Base-by-base conservation (phyloP, 768 basidiomycete species). In the Russula virescens region DNA sequence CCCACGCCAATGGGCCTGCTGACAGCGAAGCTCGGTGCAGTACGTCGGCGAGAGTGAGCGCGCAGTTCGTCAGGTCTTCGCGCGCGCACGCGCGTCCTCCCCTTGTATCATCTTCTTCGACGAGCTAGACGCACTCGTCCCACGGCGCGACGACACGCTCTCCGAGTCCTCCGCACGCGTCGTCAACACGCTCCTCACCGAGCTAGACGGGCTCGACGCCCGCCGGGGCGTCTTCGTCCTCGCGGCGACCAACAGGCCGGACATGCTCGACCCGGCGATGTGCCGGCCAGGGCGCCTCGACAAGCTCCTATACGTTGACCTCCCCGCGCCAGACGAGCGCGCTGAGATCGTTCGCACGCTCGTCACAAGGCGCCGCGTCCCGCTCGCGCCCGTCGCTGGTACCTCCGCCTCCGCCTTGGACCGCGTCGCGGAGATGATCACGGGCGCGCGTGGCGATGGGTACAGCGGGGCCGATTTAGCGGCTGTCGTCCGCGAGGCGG, bases 201-300 rank as follows among this genome's bases (percentile, higher is more conserved):
- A 97, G 72, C 85, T 98, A 23, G 94, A 97, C 66, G 94, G 94
- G 0, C 86, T 98, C 26, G 91, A 94, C 63, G 78, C 84, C 2
- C 84, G 93, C 38, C 92, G 90, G 73, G 81, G 83, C 45, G 92
- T 97, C 62, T 95, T 94, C 69, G 94, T 98, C 47, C 92, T 97
- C 62, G 94, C 89, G 0, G 95, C 95, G 9, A 97, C 94, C 34
- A 98, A 96, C 73, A 80, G 94, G 14, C 94, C 94, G 1, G 94
- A 98, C 76, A 96, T 96, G 87, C 94, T 97, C 63, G 94, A 98
- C 71, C 95, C 94, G 0, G 94, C 95, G 8, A 95, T 96, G 94
- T 91, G 93, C 57, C 89, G 94, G n/a, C 95, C 95, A 0, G 94
- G 95, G 0, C 83, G 95, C 11, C 81, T 98, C 13, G 95, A 97